These are phyloP conservation scores for Pythium coloratum DNA, from an alignment of 352 stramenopile species.

Conservation along the genomic window DNA sequence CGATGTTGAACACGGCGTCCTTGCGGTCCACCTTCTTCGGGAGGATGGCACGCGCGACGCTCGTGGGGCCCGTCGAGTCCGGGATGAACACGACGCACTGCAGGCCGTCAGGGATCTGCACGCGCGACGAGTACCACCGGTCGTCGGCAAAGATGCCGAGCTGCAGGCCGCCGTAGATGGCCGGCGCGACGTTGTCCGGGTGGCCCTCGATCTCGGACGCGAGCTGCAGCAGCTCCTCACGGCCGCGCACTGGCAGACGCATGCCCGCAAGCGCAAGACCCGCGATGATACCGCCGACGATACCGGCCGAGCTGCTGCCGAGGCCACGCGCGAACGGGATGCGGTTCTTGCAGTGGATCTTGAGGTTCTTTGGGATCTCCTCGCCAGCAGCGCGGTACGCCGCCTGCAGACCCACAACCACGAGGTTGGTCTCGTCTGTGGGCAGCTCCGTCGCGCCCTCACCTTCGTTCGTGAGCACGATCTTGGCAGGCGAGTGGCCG, in stretches of 20 bases:
- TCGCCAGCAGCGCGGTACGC: conserved; percentile 96
- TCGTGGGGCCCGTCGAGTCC: conserved; percentile 96
- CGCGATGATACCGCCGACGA: conserved; percentile 98
- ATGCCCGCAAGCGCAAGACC: conserved; percentile 97
- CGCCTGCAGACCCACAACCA: conserved; percentile 93
- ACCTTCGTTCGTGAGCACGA: conserved; percentile 97
- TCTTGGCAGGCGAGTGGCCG: conserved; percentile 44
- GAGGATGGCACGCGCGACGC: conserved; percentile 92
- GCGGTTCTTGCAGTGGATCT: conserved; percentile 97
- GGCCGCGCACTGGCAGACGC: conserved; percentile 82
- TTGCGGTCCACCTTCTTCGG: conserved; percentile 83
- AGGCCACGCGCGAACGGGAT: conserved; percentile 97
- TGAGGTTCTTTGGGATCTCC: conserved; percentile 89
- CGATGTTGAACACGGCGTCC: conserved; percentile 98
- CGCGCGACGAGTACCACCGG: conserved; percentile 96
- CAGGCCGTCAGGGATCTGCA: conserved; percentile 94
- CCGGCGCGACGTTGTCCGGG: conserved; percentile 98
- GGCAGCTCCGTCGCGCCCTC: conserved; percentile 94
- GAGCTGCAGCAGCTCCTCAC: conserved; percentile 97
- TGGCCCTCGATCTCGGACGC: conserved; percentile 97
- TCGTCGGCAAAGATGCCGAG: conserved; percentile 93
- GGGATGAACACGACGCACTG: conserved; percentile 99
- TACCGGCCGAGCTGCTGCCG: conserved; percentile 97
- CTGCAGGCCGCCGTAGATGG: conserved; percentile 98
- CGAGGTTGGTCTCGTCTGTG: conserved; percentile 90